A percentile compares a stretch with the other conserved stretches of the same genome.
Conservation (phyloP, 352 stramenopile genomes). For the Achlya hypogyna region DNA sequence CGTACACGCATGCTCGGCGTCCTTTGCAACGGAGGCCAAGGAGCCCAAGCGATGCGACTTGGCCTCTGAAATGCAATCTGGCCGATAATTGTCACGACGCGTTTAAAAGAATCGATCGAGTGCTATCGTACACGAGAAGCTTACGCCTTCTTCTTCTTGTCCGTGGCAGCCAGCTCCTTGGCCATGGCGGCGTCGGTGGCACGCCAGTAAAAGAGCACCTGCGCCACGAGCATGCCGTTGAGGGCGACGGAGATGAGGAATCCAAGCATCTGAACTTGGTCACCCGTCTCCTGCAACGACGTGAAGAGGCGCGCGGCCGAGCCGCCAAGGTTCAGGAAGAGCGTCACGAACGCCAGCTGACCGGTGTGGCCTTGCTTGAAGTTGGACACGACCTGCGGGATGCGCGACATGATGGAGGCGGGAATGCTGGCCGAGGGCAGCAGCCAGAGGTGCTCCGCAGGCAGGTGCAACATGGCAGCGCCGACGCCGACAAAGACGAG, state of each 20-base stretch:
- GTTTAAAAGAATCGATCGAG: too few species aligned
- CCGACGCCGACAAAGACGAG: constrained; percentile 41
- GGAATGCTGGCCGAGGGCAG: constrained; percentile 64
- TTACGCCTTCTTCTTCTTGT: constrained; percentile 34
- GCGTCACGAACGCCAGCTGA: constrained; percentile 79
- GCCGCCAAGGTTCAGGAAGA: constrained; percentile 74
- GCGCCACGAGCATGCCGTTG: constrained; percentile 67
- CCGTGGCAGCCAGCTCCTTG: constrained; percentile 40
- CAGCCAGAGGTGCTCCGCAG: constrained; percentile 63
- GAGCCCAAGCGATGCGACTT: too few species aligned
- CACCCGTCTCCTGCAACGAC: constrained; percentile 72
- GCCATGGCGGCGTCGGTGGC: constrained; percentile 67
- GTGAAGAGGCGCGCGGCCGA: constrained; percentile 80
- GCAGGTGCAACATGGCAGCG: constrained; percentile 49
- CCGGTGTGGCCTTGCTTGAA: constrained; percentile 85
- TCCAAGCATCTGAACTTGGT: constrained; percentile 54
- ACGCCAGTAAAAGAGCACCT: constrained; percentile 74
- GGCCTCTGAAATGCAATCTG: too few species aligned
- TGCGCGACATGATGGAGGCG: constrained; percentile 68
- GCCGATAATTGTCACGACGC: too few species aligned
- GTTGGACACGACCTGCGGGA: constrained; percentile 79
- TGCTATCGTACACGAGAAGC: not conserved
- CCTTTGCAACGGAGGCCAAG: too few species aligned
- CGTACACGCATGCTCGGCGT: too few species aligned
- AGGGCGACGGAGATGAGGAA: constrained; percentile 67